Evolutionary conservation across 306 rosid genomes (phyloP), one percentile per base, ranked within the genome.

Genomic region (Pterocarpus macrocarpus): DNA sequence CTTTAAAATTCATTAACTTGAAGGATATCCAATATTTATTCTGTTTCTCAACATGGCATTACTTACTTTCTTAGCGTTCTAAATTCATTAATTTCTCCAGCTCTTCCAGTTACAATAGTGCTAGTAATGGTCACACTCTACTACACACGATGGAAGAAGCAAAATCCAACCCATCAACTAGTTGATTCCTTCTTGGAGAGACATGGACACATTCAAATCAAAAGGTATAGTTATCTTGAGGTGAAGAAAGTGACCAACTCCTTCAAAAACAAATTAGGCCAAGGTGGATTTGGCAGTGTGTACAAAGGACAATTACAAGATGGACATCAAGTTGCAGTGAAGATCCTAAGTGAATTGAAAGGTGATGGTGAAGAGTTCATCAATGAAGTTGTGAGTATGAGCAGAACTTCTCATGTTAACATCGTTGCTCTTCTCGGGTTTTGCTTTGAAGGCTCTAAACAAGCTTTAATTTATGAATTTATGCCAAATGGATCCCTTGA

Each of bases 401-500:
- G 41, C 17, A 62, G 41, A 62, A 84, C 41, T 62, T 62, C 41
- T 9, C 67, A 33, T 62, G 67, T 62, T 32, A 62, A 62, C 67
- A 62, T 62, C 10, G 41, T 62, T 32, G 2, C 41, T 62, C 67
- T 62, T 32, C 67, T 62, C 3, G 41, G 67, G n/a, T 62, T 62
- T 3, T 82, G 86, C 22, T 78, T 64, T 15, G 52, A 73, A 78
- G 71, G 79, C 43, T 70, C 81, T 1, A 2, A 82, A 12, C 66
- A 56, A 45, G 85, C 84, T 17, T 53, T 88, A 53, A 8, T 88
- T 16, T 88, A 88, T 33, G 82, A 88, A 9, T 88, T 69, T 13
- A 83, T 88, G 91, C 35, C 86, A 43, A 85, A 88, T 77, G 91
- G 87, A 22, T 88, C 91, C 4, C 81, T 85, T 7, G 89, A 88